Conservation (phyloP, 2,329 filamentous ascomycete species). For the Albifimbria verrucaria region DNA sequence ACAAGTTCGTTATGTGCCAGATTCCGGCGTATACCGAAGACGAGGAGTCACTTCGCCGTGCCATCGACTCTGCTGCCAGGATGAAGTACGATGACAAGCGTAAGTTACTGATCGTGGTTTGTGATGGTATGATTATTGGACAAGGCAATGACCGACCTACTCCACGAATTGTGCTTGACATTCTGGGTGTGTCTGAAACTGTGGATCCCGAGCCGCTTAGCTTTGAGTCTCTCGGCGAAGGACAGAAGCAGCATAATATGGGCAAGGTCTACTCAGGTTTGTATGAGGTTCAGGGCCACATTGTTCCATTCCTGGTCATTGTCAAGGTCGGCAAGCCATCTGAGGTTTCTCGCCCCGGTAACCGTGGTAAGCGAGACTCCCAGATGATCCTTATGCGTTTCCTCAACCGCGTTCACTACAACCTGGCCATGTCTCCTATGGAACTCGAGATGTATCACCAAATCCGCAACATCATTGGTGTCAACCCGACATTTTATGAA, state of each 20-base stretch:
- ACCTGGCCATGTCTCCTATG: conserved; percentile 89
- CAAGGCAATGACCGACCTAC: conserved; percentile 97
- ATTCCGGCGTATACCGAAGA: conserved; percentile 98
- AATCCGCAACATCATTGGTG: conserved; percentile 96
- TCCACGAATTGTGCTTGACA: conserved; percentile 92
- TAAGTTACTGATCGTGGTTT: conserved; percentile 88
- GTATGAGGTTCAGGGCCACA: conserved; percentile 96
- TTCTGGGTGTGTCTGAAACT: conserved; percentile 88
- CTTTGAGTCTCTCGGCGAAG: conserved; percentile 94
- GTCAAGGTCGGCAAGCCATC: conserved; percentile 98
- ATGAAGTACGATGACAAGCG: conserved; percentile 99
- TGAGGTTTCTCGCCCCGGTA: conserved; percentile 90
- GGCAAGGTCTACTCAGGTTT: conserved; percentile 97
- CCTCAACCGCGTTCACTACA: conserved; percentile 98
- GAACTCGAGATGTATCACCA: conserved; percentile 99
- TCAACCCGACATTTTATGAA: conserved; percentile 98
- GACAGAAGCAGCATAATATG: conserved; percentile 98
- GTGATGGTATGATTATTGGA: conserved; percentile 99
- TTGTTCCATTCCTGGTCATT: conserved; percentile 93
- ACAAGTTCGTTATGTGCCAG: conserved; percentile 98
- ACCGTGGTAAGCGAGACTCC: conserved; percentile 98
- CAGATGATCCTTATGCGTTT: conserved; percentile 99
- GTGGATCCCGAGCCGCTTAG: conserved; percentile 94
- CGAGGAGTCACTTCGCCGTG: conserved; percentile 93
- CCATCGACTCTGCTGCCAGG: conserved; percentile 90